Percentiles rank a stretch among this genome's conserved stretches.
phyloP scores from a whole-genome alignment of 2,329 filamentous ascomycete genomes.

The Dothidotthia symphoricarpi region DNA sequence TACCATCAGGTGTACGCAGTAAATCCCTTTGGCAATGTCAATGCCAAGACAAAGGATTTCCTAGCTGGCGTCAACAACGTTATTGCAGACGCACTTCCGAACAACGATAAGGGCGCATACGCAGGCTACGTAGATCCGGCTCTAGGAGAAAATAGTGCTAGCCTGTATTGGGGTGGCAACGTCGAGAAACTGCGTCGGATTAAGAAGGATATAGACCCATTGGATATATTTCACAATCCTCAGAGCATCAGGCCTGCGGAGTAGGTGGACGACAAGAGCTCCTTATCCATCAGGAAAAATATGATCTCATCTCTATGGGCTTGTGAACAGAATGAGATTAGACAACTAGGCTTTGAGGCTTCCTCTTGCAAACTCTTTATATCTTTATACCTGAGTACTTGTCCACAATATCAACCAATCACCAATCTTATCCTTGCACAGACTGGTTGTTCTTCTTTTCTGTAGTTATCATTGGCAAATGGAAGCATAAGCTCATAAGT shows the following conservation, averaged over 20 bases:
- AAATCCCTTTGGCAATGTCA: conserved; percentile 32
- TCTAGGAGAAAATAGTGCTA: conserved; percentile 45
- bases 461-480: too few species aligned
- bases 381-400: too few species aligned
- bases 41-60: conserved; percentile 40
- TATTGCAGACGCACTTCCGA: conserved; percentile 31
- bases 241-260: conserved; percentile 33
- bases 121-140: conserved; percentile 54
- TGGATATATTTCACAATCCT: conserved; percentile 39
- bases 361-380: too few species aligned
- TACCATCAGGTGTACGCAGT: conserved; percentile 41
- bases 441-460: too few species aligned
- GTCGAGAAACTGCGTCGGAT: conserved; percentile 37
- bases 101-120: conserved; percentile 48
- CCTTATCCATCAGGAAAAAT: too few species aligned
- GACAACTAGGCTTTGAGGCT: too few species aligned
- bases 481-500: too few species aligned
- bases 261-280: too few species aligned
- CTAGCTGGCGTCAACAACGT: conserved; percentile 44
- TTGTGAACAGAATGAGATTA: too few species aligned
- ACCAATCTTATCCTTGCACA: too few species aligned
- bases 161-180: conserved; percentile 49
- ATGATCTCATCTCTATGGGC: too few species aligned
- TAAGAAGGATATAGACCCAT: conserved; percentile 43
- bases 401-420: too few species aligned